A percentile compares a stretch with the other conserved stretches of the same genome.
These are phyloP conservation scores for Colletotrichum sp. DNA, from an alignment of 2,329 filamentous ascomycete species.

Conservation along the genomic window DNA sequence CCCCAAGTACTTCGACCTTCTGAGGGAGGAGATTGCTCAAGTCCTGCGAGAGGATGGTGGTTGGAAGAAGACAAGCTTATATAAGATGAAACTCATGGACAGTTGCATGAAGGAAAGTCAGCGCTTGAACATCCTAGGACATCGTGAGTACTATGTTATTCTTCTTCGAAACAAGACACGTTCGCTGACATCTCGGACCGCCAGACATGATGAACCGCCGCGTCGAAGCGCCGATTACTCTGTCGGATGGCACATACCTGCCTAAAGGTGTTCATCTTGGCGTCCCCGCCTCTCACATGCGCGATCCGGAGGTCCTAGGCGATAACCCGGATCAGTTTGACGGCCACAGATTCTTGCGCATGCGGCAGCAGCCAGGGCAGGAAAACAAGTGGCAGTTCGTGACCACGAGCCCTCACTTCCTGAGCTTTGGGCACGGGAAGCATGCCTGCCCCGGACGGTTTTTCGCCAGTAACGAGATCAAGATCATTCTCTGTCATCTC, in stretches of 20 bases:
- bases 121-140: background rate
- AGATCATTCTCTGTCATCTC: background rate
- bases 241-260: background rate
- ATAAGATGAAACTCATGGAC: background rate
- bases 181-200: rapidly evolving
- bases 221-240: background rate
- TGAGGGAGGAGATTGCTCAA: background rate
- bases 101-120: background rate
- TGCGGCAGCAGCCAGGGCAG: background rate
- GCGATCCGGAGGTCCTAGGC: background rate
- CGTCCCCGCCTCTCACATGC: background rate
- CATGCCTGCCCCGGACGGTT: background rate
- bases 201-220: background rate
- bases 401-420: background rate
- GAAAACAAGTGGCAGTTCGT: background rate
- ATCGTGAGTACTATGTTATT: background rate
- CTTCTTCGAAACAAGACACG: no score
- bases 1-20: background rate
- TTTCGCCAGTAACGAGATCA: background rate
- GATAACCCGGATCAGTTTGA: background rate
- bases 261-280: background rate
- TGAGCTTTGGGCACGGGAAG: background rate
- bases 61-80: background rate
- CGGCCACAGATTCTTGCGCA: background rate
- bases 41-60: background rate